Evolutionary conservation across 495 filamentous ascomycete species (phyloP).

Genomic region (Pyrenopolyporus hunteri): DNA sequence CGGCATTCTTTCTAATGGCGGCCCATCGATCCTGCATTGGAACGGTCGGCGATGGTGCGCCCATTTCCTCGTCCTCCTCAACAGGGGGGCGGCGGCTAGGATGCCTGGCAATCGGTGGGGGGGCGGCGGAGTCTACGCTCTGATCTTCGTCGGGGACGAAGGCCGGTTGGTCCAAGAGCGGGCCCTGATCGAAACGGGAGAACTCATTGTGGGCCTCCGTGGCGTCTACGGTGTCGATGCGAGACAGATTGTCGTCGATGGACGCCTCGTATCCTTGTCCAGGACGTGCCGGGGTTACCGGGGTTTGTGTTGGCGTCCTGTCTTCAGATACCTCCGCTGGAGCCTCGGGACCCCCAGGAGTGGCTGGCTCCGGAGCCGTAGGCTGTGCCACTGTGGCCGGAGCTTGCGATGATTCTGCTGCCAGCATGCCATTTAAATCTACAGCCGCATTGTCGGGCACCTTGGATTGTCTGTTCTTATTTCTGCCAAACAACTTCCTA

Average conservation of each 20-base stretch:
- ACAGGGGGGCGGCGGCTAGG: conserved; percentile 19
- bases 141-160: conserved; percentile 75
- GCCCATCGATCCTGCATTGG: conserved; percentile 81
- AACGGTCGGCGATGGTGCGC: conserved; percentile 40
- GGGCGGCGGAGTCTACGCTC: conserved; percentile 51
- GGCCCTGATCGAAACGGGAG: conserved; percentile 88
- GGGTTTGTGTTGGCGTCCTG: conserved; percentile 41
- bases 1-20: conserved; percentile 92
- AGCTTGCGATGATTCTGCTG: conserved; percentile 25
- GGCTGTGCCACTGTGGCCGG: conserved; percentile 25
- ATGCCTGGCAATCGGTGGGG: conserved; percentile 51
- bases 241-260: conserved; percentile 62
- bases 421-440: conserved; percentile 47
- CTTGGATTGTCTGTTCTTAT: conserved; percentile 60
- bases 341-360: conserved; percentile 34
- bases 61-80: conserved; percentile 30
- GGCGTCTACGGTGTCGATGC: conserved; percentile 69
- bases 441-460: conserved; percentile 54
- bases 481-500: conserved; percentile 68
- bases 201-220: conserved; percentile 73
- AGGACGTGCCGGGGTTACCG: conserved; percentile 22
- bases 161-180: conserved; percentile 82
- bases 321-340: conserved; percentile 43
- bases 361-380: conserved; percentile 40
- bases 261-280: conserved; percentile 56